These are phyloP conservation scores for Zizania latifolia DNA, from an alignment of 176 grass and related monocot species.

Conservation along the genomic window DNA sequence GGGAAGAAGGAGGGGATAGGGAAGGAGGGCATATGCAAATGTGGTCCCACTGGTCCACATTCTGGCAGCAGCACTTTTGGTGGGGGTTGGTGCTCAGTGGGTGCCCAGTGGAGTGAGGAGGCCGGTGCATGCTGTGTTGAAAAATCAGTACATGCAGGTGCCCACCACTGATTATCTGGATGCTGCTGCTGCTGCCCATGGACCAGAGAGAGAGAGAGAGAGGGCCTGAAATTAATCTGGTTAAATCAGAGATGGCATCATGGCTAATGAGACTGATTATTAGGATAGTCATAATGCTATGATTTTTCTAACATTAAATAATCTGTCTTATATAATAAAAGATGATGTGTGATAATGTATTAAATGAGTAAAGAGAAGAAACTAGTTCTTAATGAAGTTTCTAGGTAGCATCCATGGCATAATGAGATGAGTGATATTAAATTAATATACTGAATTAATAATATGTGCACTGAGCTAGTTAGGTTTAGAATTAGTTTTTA, in stretches of 20 bases:
- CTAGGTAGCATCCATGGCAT: no score
- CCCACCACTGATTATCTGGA: slow-evolving; percentile 34
- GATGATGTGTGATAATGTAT: no score
- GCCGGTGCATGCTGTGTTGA: neutral
- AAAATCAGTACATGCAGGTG: slow-evolving; percentile 33
- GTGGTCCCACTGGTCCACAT: slow-evolving; percentile 19
- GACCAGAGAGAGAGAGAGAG: neutral
- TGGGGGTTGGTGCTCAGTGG: slow-evolving; percentile 28
- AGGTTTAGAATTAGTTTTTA: no score
- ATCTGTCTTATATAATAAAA: no score
- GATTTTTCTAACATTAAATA: no score
- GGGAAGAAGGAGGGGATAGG: slow-evolving; percentile 14
- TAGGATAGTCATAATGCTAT: slow-evolving; percentile 36
- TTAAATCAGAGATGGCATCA: slow-evolving; percentile 16
- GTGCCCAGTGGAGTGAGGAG: neutral
- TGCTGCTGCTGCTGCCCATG: slow-evolving; percentile 33
- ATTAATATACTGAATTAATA: no score
- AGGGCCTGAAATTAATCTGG: neutral
- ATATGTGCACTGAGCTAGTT: no score
- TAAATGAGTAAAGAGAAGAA: no score
- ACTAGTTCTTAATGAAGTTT: no score
- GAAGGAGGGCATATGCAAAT: slow-evolving; percentile 2
- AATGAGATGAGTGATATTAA: no score
- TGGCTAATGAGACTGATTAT: slow-evolving; percentile 27
- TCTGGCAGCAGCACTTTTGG: slow-evolving; percentile 28